Evolutionary conservation across 2,329 filamentous ascomycete species (phyloP), one percentile per base, ranked within the genome.

Genomic region (Meredithiella fracta): DNA sequence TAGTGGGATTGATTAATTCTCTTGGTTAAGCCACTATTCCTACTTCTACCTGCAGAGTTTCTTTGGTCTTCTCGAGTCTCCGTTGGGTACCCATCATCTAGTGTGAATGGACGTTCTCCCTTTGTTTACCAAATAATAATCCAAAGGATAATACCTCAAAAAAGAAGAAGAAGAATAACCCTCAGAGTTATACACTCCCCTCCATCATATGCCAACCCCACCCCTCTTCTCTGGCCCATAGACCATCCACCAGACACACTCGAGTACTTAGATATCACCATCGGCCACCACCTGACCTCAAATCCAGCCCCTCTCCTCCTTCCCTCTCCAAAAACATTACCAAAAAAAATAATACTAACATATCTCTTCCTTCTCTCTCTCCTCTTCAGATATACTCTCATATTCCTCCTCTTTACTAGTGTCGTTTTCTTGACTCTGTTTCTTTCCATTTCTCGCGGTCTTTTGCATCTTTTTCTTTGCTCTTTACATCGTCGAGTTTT

Each of bases 401-500:
- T 54, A 17, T 23, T 31, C 22, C 25, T 37, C 26, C 25, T 29
- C 17, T 47, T 47, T 38, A 3, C 34, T 11, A 37, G 44, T 20
- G 44, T 26, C 44, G 22, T 20, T 31, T 53, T 47, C 17, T 31
- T 47, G 11, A 11, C 8, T 34, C 31, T 54, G 7, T 15, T 54
- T 34, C 23, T 47, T 37, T 47, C 47, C 22, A 17, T 37, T 17
- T 56, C 37, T 42, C 9, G 22, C 37, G 20, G n/a, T 23, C 44
- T 53, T 53, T 44, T 49, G 31, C 23, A 40, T 23, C 22, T 15
- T 44, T 22, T 44, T 22, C n/a, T 22, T 38, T 50, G 49, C 40
- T 50, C 38, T 56, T 56, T 49, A 47, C 47, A 23, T 49, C 47
- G 26, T 52, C 22, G 38, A 49, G 25, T 44, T 34, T 25, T 52